These are phyloP conservation scores for Musa itinerans DNA, from an alignment of 176 grass and related monocot genomes.

Conservation along the genomic window DNA sequence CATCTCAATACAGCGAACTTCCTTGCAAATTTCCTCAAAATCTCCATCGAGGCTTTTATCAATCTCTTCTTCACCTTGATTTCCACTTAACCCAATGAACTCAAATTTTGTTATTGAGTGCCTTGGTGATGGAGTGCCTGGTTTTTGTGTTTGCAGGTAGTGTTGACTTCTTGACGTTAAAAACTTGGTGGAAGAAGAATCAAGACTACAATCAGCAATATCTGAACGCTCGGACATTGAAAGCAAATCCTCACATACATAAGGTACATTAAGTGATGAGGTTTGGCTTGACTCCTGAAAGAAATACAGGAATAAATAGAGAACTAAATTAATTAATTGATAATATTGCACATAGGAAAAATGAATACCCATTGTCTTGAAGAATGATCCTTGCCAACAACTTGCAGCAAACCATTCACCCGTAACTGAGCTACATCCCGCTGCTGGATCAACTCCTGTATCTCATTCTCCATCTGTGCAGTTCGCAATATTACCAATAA, in stretches of 20 bases:
- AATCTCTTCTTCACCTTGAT: slow-evolving; percentile 26
- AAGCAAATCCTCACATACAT: slow-evolving; percentile 45
- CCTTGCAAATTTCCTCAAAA: slow-evolving; percentile 82
- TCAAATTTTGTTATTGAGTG: slow-evolving; percentile 45
- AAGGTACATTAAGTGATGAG: slow-evolving; percentile 50
- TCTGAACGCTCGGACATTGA: slow-evolving; percentile 43
- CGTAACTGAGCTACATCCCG: slow-evolving; percentile 65
- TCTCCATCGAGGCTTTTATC: slow-evolving; percentile 41
- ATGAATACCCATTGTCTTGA: slow-evolving; percentile 43
- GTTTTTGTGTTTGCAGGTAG: slow-evolving; percentile 25
- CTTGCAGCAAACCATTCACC: slow-evolving; percentile 57
- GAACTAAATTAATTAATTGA: background rate
- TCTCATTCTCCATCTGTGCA: slow-evolving; percentile 89
- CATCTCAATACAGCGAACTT: slow-evolving; percentile 78
- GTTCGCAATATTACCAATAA: too few species aligned
- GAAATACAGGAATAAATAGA: background rate
- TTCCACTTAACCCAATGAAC: slow-evolving; percentile 36
- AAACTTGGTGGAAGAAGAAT: slow-evolving; percentile 27
- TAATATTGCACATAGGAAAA: slow-evolving; percentile 2
- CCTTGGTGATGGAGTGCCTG: slow-evolving; percentile 15
- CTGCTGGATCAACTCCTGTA: slow-evolving; percentile 74
- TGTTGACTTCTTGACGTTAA: slow-evolving; percentile 17
- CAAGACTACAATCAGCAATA: slow-evolving; percentile 32
- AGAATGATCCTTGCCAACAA: slow-evolving; percentile 55
- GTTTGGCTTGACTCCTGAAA: slow-evolving; percentile 37